These are phyloP conservation scores for Capillidium heterosporum DNA, from an alignment of 371 early-diverging fungal genomes.

Conservation along the genomic window DNA sequence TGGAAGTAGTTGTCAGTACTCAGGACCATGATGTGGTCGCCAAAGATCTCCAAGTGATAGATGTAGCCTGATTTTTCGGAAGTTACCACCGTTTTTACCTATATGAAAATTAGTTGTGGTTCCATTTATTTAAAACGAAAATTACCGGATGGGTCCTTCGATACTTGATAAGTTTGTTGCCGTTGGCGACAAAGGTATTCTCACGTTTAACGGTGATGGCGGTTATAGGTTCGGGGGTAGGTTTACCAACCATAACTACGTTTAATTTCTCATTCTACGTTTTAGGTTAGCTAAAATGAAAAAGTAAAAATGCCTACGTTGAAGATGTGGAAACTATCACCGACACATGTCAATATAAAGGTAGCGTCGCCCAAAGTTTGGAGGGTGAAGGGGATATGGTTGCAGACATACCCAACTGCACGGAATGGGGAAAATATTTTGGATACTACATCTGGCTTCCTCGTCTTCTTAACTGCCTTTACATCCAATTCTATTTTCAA, in stretches of 20 bases:
- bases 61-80: slow-evolving; percentile 12
- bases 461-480: no score
- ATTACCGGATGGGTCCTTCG: slow-evolving; percentile 53
- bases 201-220: slow-evolving; percentile 53
- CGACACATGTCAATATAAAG: slow-evolving; percentile 70
- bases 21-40: slow-evolving; percentile 54
- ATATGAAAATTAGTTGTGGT: not conserved
- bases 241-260: slow-evolving; percentile 31
- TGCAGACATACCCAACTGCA: slow-evolving; percentile 76
- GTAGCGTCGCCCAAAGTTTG: slow-evolving; percentile 59
- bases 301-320: slow-evolving; percentile 21
- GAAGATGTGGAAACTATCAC: slow-evolving; percentile 71
- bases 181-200: slow-evolving; percentile 52
- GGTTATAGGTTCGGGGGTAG: slow-evolving; percentile 42
- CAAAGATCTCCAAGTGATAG: slow-evolving; percentile 39
- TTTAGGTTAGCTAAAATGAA: slow-evolving; percentile 13
- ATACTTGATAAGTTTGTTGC: slow-evolving; percentile 37
- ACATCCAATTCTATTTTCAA: no score
- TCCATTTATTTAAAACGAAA: not conserved
- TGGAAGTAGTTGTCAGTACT: slow-evolving; percentile 59
- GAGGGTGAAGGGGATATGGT: slow-evolving; percentile 54
- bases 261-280: slow-evolving; percentile 11
- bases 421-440: slow-evolving; percentile 63
- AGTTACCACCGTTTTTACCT: not conserved
- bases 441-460: not conserved